phyloP scores from a whole-genome alignment of 345 rosid genomes.

The Murraya koenigii region DNA sequence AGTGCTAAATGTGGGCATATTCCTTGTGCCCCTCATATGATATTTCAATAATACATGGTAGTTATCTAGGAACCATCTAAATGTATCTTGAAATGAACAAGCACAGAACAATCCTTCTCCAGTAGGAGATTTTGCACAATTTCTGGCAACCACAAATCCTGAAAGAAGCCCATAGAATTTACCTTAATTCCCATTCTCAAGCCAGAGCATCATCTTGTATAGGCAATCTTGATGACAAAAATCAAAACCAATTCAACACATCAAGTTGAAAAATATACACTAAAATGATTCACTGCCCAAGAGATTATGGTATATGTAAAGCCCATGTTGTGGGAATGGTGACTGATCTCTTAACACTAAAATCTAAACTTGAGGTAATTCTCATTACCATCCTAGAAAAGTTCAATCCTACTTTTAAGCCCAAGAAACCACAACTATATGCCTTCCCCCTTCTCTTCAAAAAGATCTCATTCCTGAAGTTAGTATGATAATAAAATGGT shows the following conservation, averaged over 20 bases:
- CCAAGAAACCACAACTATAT: too few relatives aligned
- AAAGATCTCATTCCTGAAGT: neutral
- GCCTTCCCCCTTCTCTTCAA: neutral
- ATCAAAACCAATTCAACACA: neutral
- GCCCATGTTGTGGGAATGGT: neutral
- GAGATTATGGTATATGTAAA: neutral
- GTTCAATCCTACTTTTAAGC: neutral
- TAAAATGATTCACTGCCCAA: neutral
- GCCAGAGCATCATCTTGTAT: neutral
- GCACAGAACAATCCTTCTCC: neutral
- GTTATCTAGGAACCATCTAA: neutral
- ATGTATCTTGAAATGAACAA: neutral
- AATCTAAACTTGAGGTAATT: neutral
- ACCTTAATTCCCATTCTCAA: neutral
- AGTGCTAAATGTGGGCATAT: neutral
- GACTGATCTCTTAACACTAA: neutral
- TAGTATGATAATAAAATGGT: neutral
- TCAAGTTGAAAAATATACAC: neutral
- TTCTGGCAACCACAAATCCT: neutral
- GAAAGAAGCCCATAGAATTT: neutral
- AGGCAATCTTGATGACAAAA: neutral
- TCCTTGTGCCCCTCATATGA: neutral
- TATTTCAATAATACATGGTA: neutral
- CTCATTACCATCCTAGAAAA: neutral
- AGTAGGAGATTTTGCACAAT: neutral